These are phyloP conservation scores for Avena sativa DNA, from an alignment of 176 grass and related monocot genomes.

Conservation along the genomic window DNA sequence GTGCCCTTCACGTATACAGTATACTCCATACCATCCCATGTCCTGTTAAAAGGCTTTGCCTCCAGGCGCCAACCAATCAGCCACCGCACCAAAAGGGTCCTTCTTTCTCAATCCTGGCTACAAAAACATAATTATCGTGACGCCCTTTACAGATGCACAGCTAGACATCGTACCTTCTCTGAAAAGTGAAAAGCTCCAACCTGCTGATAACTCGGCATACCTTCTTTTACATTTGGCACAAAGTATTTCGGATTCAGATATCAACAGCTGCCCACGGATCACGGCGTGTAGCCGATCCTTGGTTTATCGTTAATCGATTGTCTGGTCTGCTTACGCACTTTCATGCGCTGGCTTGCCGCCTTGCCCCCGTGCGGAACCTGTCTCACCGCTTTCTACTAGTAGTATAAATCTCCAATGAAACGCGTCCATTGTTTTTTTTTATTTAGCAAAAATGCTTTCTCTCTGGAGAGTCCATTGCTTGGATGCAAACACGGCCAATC, in stretches of 20 bases:
- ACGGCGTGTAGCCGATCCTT: background rate
- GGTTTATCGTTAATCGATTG: background rate
- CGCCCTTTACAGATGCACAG: background rate
- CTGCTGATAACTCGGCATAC: background rate
- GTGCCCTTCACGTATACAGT: conserved; percentile 19
- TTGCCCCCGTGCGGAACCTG: background rate
- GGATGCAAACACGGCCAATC: background rate
- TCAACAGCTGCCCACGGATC: background rate
- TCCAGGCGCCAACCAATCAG: background rate
- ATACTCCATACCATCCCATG: background rate
- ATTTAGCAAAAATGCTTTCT: background rate
- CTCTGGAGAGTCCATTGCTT: background rate
- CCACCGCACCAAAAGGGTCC: background rate
- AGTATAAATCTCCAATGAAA: background rate
- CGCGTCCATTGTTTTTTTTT: background rate
- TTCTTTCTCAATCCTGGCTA: background rate
- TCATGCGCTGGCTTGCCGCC: background rate
- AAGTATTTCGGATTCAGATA: background rate
- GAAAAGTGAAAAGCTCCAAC: background rate
- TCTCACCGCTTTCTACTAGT: background rate
- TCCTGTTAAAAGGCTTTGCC: background rate
- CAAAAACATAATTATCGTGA: background rate
- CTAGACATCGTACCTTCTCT: background rate
- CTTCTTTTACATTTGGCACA: background rate
- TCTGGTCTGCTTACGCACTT: background rate